Base-by-base conservation (phyloP, 2,329 filamentous ascomycete species). In the Paramyrothecium roridum region DNA sequence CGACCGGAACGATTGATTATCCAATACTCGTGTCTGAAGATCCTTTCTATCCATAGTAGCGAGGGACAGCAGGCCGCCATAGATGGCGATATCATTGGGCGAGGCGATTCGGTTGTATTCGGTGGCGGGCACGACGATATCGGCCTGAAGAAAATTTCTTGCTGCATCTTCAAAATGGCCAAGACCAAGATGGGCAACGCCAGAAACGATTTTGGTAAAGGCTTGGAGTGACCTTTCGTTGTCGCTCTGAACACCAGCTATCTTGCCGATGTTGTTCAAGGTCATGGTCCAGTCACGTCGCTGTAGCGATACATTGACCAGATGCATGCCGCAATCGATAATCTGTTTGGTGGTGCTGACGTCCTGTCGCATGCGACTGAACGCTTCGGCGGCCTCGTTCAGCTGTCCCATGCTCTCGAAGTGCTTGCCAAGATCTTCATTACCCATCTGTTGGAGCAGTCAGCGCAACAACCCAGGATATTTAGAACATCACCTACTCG, bases 361-460 rank as follows among this genome's bases (percentile, higher is more conserved):
- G 67, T 93, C 93, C 55, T 96, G 90, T 59, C 95, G 86, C 92
- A 98, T 97, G 61, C 89, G 87, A 59, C 81, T 78, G 69, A 90
- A 98, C 2, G 90, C 84, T 61, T 96, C 93, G 50, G 84, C 82
- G 1, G 95, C 91, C 13, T 81, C 82, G 37, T 76, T 71, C 10
- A 93, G 81, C 55, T 93, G 87, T 54, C 95, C 93, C 17, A 85
- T 91, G 40, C 80, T 80, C 71, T 96, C 90, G 59, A 89, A 88
- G 72, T 96, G 92, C 58, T 85, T 86, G 46, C 91, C 95, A 6
- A 98, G 78, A 64, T 98, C 95, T 71, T 97, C 92, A 65, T 97
- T 90, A 48, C 91, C 93, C 86, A 98, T 97, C 90, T 96, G 63
- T 19, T 48, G 19, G 10, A 10, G 10, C 6, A 30, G 26, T 30